Evolutionary conservation across 1,284 basidiomycete species (phyloP).

Genomic region (Ganoderma multipileum): DNA sequence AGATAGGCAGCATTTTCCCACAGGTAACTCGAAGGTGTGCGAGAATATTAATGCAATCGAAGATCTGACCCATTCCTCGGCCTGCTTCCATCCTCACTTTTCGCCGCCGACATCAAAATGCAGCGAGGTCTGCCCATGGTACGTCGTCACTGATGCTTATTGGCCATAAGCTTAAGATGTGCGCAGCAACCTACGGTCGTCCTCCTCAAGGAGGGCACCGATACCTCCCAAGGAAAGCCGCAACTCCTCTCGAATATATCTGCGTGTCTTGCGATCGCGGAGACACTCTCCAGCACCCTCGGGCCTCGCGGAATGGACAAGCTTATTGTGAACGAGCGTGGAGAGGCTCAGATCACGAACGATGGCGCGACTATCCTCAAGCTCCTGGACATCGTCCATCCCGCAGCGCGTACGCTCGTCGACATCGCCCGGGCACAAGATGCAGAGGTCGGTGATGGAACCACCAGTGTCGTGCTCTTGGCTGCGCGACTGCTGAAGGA

Average conservation of each 20-base stretch:
- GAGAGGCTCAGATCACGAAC: conserved; percentile 97
- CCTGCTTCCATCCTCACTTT: conserved; percentile 1
- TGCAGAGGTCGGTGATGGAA: conserved; percentile 98
- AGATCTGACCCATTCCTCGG: conserved; percentile 6
- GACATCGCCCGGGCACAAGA: conserved; percentile 99
- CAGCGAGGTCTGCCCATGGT: conserved; percentile 79
- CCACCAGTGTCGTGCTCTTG: conserved; percentile 93
- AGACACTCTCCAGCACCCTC: conserved; percentile 93
- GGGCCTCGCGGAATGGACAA: conserved; percentile 99
- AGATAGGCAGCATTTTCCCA: conserved; percentile 20
- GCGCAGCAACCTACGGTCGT: conserved; percentile 92
- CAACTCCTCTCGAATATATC: conserved; percentile 97
- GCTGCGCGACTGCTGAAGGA: conserved; percentile 97
- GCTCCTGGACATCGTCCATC: conserved; percentile 96
- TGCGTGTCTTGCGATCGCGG: conserved; percentile 90
- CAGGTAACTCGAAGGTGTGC: conserved; percentile 4
- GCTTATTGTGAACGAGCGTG: conserved; percentile 90
- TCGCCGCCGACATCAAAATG: conserved; percentile 54
- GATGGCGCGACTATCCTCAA: conserved; percentile 99
- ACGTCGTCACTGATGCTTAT: conserved; percentile 14
- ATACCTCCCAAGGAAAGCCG: conserved; percentile 93
- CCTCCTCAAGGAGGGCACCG: conserved; percentile 94
- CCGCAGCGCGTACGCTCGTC: conserved; percentile 94
- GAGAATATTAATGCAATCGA: conserved; percentile 25
- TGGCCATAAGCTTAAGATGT: background rate